Conservation (phyloP, 1,139 yeast genomes). For the Nematodospora anomalae region DNA sequence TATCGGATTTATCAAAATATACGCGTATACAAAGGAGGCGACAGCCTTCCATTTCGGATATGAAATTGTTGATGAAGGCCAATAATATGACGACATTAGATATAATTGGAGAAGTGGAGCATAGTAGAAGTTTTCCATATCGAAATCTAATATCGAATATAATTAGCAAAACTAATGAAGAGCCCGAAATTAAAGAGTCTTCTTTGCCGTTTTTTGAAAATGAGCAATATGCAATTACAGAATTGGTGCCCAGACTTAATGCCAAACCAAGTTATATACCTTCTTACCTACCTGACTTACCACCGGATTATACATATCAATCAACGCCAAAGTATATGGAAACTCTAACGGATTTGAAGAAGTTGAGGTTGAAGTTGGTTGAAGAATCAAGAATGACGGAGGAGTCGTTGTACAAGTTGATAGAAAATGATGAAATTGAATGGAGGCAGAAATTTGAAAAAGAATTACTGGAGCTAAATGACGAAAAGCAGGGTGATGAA, state of each 20-base stretch:
- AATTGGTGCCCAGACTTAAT: constrained; percentile 55
- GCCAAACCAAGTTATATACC: constrained; percentile 61
- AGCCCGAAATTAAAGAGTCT: constrained; percentile 20
- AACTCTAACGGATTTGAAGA: constrained; percentile 69
- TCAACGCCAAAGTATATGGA: constrained; percentile 68
- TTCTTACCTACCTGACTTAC: constrained; percentile 76
- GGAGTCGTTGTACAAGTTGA: constrained; percentile 63
- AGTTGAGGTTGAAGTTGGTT: constrained; percentile 67
- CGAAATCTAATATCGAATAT: constrained; percentile 7
- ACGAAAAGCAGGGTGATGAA: constrained; percentile 18
- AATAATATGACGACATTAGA: constrained; percentile 45
- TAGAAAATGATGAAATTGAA: constrained; percentile 42
- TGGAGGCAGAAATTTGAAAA: constrained; percentile 33
- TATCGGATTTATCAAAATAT: constrained; percentile 49
- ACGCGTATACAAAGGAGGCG: constrained; percentile 70
- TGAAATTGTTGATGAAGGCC: constrained; percentile 49
- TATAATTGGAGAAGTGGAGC: constrained; percentile 41
- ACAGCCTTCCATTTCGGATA: constrained; percentile 58
- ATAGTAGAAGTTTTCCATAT: constrained; percentile 9
- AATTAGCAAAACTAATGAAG: neutral
- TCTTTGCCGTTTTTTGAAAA: constrained; percentile 43
- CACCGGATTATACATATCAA: constrained; percentile 90
- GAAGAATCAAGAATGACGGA: constrained; percentile 83
- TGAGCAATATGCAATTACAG: constrained; percentile 51
- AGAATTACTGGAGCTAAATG: constrained; percentile 20